Percentiles rank a stretch among this genome's conserved stretches.
Conservation (phyloP, 768 basidiomycete species). For the Leccinum fibrillosum region DNA sequence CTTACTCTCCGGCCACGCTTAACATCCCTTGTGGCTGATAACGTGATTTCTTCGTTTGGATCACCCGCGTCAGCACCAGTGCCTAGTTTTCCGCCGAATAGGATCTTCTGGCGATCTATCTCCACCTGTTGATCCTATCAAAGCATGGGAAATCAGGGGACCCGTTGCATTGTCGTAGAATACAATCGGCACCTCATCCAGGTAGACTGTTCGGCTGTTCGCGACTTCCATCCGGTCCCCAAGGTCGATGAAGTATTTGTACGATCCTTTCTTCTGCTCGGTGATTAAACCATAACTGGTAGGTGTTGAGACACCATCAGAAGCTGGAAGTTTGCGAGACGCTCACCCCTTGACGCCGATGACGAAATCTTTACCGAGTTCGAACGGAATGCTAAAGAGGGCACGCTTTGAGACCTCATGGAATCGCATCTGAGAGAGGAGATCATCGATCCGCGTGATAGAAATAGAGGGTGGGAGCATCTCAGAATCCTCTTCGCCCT, state of each 20-base stretch:
- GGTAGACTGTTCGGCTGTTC: constrained; percentile 62
- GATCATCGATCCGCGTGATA: constrained; percentile 72
- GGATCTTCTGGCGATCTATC: constrained; percentile 22
- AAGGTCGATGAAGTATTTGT: constrained; percentile 80
- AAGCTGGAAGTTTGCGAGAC: background rate
- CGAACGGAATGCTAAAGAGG: constrained; percentile 76
- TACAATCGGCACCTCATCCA: constrained; percentile 55
- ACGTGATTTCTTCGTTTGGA: constrained; percentile 37
- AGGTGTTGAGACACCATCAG: constrained; percentile 4
- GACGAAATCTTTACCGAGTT: constrained; percentile 67
- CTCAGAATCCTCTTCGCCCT: constrained; percentile 48
- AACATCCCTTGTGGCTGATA: constrained; percentile 43
- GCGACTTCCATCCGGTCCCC: constrained; percentile 79
- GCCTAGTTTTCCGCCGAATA: constrained; percentile 37
- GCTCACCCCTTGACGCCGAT: constrained; percentile 82
- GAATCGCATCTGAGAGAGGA: constrained; percentile 76
- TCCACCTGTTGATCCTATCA: constrained; percentile 29
- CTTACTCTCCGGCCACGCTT: constrained; percentile 49
- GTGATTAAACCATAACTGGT: constrained; percentile 83
- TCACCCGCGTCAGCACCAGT: constrained; percentile 28
- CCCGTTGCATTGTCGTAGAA: background rate
- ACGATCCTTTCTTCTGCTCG: constrained; percentile 79
- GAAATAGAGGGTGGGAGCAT: constrained; percentile 68
- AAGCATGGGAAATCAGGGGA: constrained; percentile 5
- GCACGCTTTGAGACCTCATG: constrained; percentile 83